Evolutionary conservation across 306 rosid species (phyloP), one percentile per base, ranked within the genome.

Genomic region (Geum urbanum): DNA sequence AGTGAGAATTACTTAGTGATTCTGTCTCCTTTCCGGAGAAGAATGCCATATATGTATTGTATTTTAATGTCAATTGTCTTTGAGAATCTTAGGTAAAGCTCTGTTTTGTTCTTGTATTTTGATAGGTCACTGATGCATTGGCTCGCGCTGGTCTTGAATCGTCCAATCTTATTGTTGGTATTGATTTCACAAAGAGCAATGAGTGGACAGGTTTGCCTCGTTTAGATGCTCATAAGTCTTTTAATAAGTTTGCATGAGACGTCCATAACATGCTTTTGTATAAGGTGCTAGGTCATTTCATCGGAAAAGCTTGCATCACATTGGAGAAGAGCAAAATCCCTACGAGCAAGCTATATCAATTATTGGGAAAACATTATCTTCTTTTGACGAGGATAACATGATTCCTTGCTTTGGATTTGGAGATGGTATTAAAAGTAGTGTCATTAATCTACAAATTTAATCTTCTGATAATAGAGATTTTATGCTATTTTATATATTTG

Each of bases 171-270:
- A 86, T 95, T 71, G 97, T 95, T 19, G 99, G 99, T 56, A 87
- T 95, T 73, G 99, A 95, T 80, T 95, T 91, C 81, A 95, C 99
- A 8, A 91, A 95, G 89, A 95, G 99, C 88, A 95, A 95, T 72
- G 99, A 95, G 79, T 95, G 99, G 99, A 91, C 99, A 87, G 99
- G 98, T 92, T 74, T 74, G 76, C 63, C 74, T 77, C 66, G 15
- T 74, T 55, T 63, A 22, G 67, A 14, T 74, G 67, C 74, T 7
- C 35, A 53, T 16, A 12, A 51, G 60, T 55, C 47, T 32, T 45
- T 58, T 45, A 2, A 15, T 40, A 14, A 52, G 41, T 57, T 74
- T 53, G 22, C 51, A 54, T 71, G 27, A 49, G 70, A 72, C 66
- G 46, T 70, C 69, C 67, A 73, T 69, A 77, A 71, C 77, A 71